phyloP scores from a whole-genome alignment of 495 filamentous ascomycete genomes.

The Penicillium taxi region DNA sequence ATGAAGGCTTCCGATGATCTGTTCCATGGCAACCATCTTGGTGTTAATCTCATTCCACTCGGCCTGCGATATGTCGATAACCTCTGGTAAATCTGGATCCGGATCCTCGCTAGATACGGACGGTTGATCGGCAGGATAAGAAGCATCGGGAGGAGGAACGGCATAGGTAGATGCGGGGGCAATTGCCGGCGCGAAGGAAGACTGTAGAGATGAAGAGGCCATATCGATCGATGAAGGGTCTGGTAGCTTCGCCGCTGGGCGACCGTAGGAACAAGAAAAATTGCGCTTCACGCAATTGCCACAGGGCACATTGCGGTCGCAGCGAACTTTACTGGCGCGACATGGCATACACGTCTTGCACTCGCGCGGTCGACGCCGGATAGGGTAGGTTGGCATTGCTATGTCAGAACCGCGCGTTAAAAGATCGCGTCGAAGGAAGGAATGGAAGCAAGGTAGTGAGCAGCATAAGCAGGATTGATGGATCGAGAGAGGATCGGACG shows the following conservation, averaged over 20 bases:
- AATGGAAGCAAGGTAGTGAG: slow-evolving; percentile 11
- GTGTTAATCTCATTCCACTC: slow-evolving; percentile 42
- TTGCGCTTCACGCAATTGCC: slow-evolving; percentile 68
- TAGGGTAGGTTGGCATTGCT: slow-evolving; percentile 36
- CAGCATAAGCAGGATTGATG: slow-evolving; percentile 12
- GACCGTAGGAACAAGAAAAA: slow-evolving; percentile 63
- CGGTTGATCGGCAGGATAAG: slow-evolving; percentile 9
- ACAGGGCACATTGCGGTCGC: slow-evolving; percentile 65
- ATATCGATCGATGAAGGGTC: slow-evolving; percentile 11
- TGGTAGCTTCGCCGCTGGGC: slow-evolving; percentile 24
- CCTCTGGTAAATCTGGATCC: slow-evolving; percentile 21
- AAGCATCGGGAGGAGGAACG: slow-evolving; percentile 8
- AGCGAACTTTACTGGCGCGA: slow-evolving; percentile 50
- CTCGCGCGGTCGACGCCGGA: slow-evolving; percentile 40
- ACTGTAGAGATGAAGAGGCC: slow-evolving; percentile 14
- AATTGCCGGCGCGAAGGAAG: slow-evolving; percentile 13
- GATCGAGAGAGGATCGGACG: no score
- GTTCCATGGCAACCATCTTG: slow-evolving; percentile 41
- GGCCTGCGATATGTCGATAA: slow-evolving; percentile 31
- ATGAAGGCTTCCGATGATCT: slow-evolving; percentile 32
- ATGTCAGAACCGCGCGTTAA: slow-evolving; percentile 15
- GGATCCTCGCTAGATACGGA: slow-evolving; percentile 12
- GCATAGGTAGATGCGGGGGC: slow-evolving; percentile 6
- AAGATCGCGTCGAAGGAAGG: no score
- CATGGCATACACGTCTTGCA: slow-evolving; percentile 45